Evolutionary conservation across 768 basidiomycete genomes (phyloP), one percentile per base, ranked within the genome.

Genomic region (Lentinus tigrinus): DNA sequence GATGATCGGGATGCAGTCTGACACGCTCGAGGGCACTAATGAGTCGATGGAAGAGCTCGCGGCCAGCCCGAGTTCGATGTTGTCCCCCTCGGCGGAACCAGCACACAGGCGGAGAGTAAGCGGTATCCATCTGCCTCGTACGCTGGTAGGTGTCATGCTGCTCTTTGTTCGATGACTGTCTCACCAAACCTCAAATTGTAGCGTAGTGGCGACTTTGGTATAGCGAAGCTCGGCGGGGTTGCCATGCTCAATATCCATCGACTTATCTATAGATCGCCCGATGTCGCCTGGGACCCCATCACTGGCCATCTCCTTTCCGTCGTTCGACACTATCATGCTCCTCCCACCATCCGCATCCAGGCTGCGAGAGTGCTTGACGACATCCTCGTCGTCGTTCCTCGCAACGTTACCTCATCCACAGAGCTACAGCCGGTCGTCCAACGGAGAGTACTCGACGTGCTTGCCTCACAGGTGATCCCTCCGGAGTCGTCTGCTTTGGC

Each of bases 151-250:
- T 55, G 21, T n/a, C 9, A 43, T 47, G 34, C 31, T 21, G 14
- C 16, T 14, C 10, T 10, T 39, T 40, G 31, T 46, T 59, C 50
- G 26, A 56, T 53, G 34, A 17, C 14, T 34, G 24, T 19, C 48
- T 42, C n/a, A 38, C 23, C n/a, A n/a, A n/a, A n/a, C n/a, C n/a
- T 23, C 46, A 17, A 2, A 27, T 28, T n/a, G 23, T 58, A 94
- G 91, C 82, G 90, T n/a, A 82, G 89, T 0, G 92, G 91, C 0
- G 96, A 99, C 62, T 98, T 97, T 75, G 92, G 93, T n/a, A 87
- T 98, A 56, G 83, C 83, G 58, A 93, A 92, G 67, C 75, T 98
- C 23, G 90, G 93, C 9, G 82, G 84, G 1, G 87, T 96, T 10
- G 81, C 88, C 0, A 78, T 85, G 63, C 79, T 92, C 52, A 99